phyloP scores from a whole-genome alignment of 805 yeast species.

The Ogataea ganodermae region DNA sequence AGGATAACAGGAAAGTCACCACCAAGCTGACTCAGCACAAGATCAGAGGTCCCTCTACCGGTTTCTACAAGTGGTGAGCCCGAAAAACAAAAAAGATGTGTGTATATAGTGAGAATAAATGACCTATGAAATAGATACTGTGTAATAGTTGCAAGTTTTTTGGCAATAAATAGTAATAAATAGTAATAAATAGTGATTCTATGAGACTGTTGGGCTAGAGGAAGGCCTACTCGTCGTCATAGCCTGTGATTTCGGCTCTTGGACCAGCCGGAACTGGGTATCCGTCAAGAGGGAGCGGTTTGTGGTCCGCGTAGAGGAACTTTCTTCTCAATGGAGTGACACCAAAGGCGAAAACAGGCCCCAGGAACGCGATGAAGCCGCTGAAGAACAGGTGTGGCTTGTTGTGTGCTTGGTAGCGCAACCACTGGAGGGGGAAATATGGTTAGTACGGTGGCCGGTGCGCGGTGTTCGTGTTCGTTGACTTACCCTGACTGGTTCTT shows the following conservation, averaged over 20 bases:
- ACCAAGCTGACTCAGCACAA: slow-evolving; percentile 46
- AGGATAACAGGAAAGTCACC: slow-evolving; percentile 43
- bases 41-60: slow-evolving; percentile 50
- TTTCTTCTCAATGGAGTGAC: slow-evolving; percentile 71
- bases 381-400: slow-evolving; percentile 75
- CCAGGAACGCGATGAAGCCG: slow-evolving; percentile 62
- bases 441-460: slow-evolving; percentile 6
- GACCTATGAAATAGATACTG: slow-evolving; percentile 2
- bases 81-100: background rate
- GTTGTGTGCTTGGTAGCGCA: slow-evolving; percentile 72
- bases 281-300: slow-evolving; percentile 58
- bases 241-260: slow-evolving; percentile 54
- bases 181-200: background rate
- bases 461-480: background rate
- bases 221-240: slow-evolving; percentile 46
- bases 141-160: background rate
- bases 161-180: slow-evolving; percentile 9
- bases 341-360: slow-evolving; percentile 61
- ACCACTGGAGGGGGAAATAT: slow-evolving; percentile 47
- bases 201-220: background rate
- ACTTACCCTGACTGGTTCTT: slow-evolving; percentile 64
- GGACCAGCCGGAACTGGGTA: slow-evolving; percentile 59
- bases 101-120: slow-evolving; percentile 4
- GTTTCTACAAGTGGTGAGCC: slow-evolving; percentile 56
- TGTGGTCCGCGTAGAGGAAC: slow-evolving; percentile 64